phyloP scores from a whole-genome alignment of 805 yeast species.

The Metschnikowia henanensis region DNA sequence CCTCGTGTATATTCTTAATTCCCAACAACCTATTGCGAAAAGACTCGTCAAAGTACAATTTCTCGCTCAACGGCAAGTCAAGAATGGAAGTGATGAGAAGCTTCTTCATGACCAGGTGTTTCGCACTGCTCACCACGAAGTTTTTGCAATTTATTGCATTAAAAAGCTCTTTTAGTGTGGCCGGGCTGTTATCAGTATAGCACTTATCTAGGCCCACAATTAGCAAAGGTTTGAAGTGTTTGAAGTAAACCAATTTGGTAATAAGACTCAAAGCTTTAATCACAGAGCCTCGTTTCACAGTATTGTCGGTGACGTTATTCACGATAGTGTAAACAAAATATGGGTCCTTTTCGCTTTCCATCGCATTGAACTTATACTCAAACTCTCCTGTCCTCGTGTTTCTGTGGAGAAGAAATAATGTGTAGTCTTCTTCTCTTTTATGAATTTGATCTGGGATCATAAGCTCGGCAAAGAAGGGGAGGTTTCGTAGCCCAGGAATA shows the following conservation, averaged over 20 bases:
- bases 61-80: slow-evolving; percentile 43
- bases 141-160: slow-evolving; percentile 32
- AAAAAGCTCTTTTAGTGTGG: slow-evolving; percentile 29
- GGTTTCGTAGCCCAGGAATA: slow-evolving; percentile 36
- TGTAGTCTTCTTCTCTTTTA: slow-evolving; percentile 55
- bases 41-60: slow-evolving; percentile 38
- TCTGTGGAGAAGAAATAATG: slow-evolving; percentile 53
- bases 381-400: slow-evolving; percentile 39
- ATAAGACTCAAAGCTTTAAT: slow-evolving; percentile 61
- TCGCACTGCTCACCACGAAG: slow-evolving; percentile 21
- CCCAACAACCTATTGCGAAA: slow-evolving; percentile 39
- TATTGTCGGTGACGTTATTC: slow-evolving; percentile 43
- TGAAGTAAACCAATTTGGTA: slow-evolving; percentile 52
- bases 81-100: slow-evolving; percentile 41
- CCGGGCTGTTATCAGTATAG: slow-evolving; percentile 27
- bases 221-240: slow-evolving; percentile 58
- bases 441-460: slow-evolving; percentile 66
- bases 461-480: slow-evolving; percentile 48
- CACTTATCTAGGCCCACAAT: slow-evolving; percentile 51
- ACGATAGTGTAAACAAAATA: slow-evolving; percentile 59
- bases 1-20: slow-evolving; percentile 26
- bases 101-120: slow-evolving; percentile 34
- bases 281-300: slow-evolving; percentile 55
- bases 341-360: slow-evolving; percentile 39
- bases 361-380: slow-evolving; percentile 34